Evolutionary conservation across 352 stramenopile species (phyloP).

Genomic region (Phytophthora citricola): DNA sequence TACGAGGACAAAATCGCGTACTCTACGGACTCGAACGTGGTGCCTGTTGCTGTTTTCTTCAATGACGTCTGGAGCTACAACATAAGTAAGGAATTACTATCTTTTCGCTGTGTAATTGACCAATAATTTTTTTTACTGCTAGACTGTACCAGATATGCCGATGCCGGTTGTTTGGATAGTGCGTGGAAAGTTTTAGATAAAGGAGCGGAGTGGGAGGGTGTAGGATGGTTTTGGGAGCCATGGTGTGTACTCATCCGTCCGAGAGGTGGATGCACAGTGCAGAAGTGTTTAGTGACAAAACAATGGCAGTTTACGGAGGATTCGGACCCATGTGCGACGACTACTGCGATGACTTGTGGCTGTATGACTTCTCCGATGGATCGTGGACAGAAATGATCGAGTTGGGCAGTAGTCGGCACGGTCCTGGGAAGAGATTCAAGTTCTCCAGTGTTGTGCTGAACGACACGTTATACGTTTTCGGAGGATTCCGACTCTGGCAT

Average conservation of each 20-base stretch:
- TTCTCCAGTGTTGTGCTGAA: slow-evolving; percentile 84
- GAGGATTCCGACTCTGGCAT: slow-evolving; percentile 95
- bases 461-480: slow-evolving; percentile 86
- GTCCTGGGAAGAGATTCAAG: slow-evolving; percentile 93
- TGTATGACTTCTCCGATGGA: slow-evolving; percentile 92
- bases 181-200: slow-evolving; percentile 88
- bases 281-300: slow-evolving; percentile 88
- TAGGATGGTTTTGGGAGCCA: slow-evolving; percentile 83
- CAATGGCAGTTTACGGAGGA: slow-evolving; percentile 94
- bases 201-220: slow-evolving; percentile 92
- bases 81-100: slow-evolving; percentile 58
- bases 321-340: slow-evolving; percentile 94
- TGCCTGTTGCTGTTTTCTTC: slow-evolving; percentile 91
- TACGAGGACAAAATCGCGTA: slow-evolving; percentile 90
- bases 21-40: slow-evolving; percentile 43
- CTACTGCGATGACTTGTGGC: slow-evolving; percentile 97
- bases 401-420: slow-evolving; percentile 55
- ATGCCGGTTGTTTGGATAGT: slow-evolving; percentile 81
- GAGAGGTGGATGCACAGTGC: slow-evolving; percentile 92
- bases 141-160: slow-evolving; percentile 89
- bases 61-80: slow-evolving; percentile 98
- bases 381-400: slow-evolving; percentile 91
- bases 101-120: slow-evolving; percentile 1
- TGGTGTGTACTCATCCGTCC: slow-evolving; percentile 88
- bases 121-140: slow-evolving; percentile 4